A percentile compares a stretch with the other conserved stretches of the same genome.
These are phyloP conservation scores for Lichtheimia hyalospora DNA, from an alignment of 371 early-diverging fungal species.

Conservation along the genomic window DNA sequence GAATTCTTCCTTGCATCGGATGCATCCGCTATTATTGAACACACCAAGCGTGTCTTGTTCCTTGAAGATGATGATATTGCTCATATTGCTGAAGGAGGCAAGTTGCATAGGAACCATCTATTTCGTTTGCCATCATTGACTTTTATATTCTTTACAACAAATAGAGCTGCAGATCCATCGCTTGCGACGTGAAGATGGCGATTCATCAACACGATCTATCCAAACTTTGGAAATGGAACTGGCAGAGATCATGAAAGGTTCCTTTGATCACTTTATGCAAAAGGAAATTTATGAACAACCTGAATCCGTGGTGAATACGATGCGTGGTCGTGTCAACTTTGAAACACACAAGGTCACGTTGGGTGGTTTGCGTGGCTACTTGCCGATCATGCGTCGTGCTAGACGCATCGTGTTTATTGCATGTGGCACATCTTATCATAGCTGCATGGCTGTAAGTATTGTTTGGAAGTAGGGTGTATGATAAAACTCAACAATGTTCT, in stretches of 20 bases:
- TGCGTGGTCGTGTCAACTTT: conserved; percentile 98
- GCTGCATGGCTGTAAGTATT: conserved; percentile 77
- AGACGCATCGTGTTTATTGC: conserved; percentile 96
- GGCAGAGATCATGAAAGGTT: conserved; percentile 92
- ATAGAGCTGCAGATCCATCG: conserved; percentile 93
- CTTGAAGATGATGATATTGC: conserved; percentile 98
- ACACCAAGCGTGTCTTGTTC: conserved; percentile 96
- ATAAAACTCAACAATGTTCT: no score
- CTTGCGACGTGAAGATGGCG: conserved; percentile 87
- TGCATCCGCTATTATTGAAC: conserved; percentile 96
- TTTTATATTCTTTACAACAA: conserved; percentile 3
- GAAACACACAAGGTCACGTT: conserved; percentile 74
- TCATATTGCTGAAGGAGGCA: conserved; percentile 84
- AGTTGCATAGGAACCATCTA: neutral
- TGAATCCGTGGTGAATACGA: conserved; percentile 98
- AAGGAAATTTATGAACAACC: conserved; percentile 99
- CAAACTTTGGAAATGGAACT: conserved; percentile 96
- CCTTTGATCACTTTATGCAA: conserved; percentile 97
- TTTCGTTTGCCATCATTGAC: neutral
- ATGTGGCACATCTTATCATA: conserved; percentile 98
- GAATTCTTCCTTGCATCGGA: conserved; percentile 98
- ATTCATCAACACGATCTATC: conserved; percentile 84
- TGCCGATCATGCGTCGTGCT: conserved; percentile 90
- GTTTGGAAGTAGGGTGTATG: no score
- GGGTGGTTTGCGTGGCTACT: conserved; percentile 90